These are phyloP conservation scores for Xylaria sp. DNA, from an alignment of 2,329 filamentous ascomycete species.

Conservation along the genomic window DNA sequence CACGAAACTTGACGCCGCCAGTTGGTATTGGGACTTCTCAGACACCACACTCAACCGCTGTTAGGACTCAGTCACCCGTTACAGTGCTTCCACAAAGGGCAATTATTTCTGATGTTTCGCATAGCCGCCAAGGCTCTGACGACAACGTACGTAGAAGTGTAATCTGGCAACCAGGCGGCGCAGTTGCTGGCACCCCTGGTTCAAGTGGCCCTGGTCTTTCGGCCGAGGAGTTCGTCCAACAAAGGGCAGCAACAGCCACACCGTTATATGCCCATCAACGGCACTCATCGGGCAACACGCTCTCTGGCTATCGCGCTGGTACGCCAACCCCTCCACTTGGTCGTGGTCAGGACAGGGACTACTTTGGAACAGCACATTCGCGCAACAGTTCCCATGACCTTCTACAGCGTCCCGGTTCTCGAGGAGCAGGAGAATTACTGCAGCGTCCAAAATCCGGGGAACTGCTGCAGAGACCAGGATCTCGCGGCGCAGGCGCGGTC, in stretches of 20 bases:
- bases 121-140: constrained; percentile 60
- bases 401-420: constrained; percentile 45
- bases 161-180: constrained; percentile 79
- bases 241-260: constrained; percentile 68
- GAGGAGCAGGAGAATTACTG: constrained; percentile 52
- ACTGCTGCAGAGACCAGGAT: constrained; percentile 58
- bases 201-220: constrained; percentile 65
- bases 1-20: constrained; percentile 39
- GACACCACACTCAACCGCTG: constrained; percentile 50
- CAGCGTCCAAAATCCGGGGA: constrained; percentile 61
- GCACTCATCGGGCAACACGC: constrained; percentile 63
- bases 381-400: constrained; percentile 57
- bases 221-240: constrained; percentile 84
- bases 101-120: constrained; percentile 46
- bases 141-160: constrained; percentile 71
- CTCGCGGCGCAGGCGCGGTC: constrained; percentile 63
- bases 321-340: constrained; percentile 57
- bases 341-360: constrained; percentile 55
- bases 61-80: constrained; percentile 42
- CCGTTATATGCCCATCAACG: constrained; percentile 70
- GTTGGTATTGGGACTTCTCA: constrained; percentile 36
- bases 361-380: constrained; percentile 54
- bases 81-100: constrained; percentile 27
- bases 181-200: constrained; percentile 58
- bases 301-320: constrained; percentile 52